Evolutionary conservation across 2,329 filamentous ascomycete genomes (phyloP), one percentile per base, ranked within the genome.

Genomic region (Penicillium glabrum): DNA sequence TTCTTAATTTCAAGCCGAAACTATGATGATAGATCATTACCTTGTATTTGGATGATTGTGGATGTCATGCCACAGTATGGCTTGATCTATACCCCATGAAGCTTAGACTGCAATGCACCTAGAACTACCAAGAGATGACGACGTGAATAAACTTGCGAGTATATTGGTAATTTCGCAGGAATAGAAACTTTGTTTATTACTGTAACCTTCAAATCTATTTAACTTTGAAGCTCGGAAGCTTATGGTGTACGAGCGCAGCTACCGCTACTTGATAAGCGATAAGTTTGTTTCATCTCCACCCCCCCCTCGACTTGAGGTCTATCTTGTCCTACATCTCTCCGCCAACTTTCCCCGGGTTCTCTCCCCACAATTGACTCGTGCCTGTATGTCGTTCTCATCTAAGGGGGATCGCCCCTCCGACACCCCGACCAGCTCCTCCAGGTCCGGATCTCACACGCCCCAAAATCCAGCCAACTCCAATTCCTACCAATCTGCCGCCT

Each of bases 401-500:
- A 57, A 62, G 54, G 60, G 56, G 58, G 49, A 58, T 54, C 26
- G 47, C 33, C 53, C 61, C 48, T 57, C 62, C 53, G 48, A 60
- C 27, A 35, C 51, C 49, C 53, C 57, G 29, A 41, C 56, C 47
- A 53, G 53, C 37, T 60, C 64, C 54, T 63, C 65, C 51, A 59
- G 56, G 58, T 64, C 67, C 50, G 57, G 59, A 48, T 66, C 66
- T 60, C 63, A 58, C 55, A 67, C 61, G 29, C 61, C 65, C 46
- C 60, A 60, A 61, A 61, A 60, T 37, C 44, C 61, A 46, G 45
- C 60, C 37, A 58, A 50, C 45, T 51, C 70, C 39, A 67, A 72
- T 27, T 55, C 63, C 52, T 50, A 50, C 23, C 70, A 75, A 64
- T 73, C 75, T 57, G 58, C 78, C 44, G 72, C 75, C 52, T 77